Percentiles rank a stretch among this genome's conserved stretches.
phyloP scores from a whole-genome alignment of 2,329 filamentous ascomycete species.

The Pseudogymnoascus sp. region DNA sequence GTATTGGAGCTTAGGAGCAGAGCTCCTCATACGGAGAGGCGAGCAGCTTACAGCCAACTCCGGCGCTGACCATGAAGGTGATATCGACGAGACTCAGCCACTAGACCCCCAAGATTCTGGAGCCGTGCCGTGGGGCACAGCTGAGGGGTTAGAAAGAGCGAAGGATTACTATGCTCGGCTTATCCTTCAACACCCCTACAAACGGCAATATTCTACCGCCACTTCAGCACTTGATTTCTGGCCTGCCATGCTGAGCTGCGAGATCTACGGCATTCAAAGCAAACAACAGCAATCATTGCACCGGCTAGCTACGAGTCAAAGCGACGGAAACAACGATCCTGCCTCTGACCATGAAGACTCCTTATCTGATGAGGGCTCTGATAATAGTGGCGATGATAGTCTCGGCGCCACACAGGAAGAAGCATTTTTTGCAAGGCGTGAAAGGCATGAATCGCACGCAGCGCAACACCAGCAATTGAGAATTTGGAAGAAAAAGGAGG shows the following conservation, averaged over 20 bases:
- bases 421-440: slow-evolving; percentile 1
- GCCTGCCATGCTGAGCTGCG: slow-evolving; percentile 69
- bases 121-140: slow-evolving; percentile 30
- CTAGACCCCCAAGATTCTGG: background rate
- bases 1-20: slow-evolving; percentile 77
- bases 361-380: slow-evolving; percentile 17
- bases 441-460: slow-evolving; percentile 13
- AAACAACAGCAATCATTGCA: slow-evolving; percentile 43
- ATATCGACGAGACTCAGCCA: background rate
- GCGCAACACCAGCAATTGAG: slow-evolving; percentile 1
- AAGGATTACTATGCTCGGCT: slow-evolving; percentile 68
- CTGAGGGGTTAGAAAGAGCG: slow-evolving; percentile 46
- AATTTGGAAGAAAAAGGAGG: slow-evolving; percentile 23
- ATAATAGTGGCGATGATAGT: slow-evolving; percentile 17
- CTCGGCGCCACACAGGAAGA: slow-evolving; percentile 15
- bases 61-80: background rate
- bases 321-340: background rate
- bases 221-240: slow-evolving; percentile 66
- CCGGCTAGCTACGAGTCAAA: slow-evolving; percentile 20
- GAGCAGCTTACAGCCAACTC: slow-evolving; percentile 10
- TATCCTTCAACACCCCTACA: slow-evolving; percentile 66
- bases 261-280: slow-evolving; percentile 66
- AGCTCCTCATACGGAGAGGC: slow-evolving; percentile 60
- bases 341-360: slow-evolving; percentile 23
- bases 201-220: slow-evolving; percentile 46